Percentiles rank a stretch among this genome's conserved stretches.
phyloP scores from a whole-genome alignment of 371 early-diverging fungal genomes.

The Syncephalis plumigaleata region DNA sequence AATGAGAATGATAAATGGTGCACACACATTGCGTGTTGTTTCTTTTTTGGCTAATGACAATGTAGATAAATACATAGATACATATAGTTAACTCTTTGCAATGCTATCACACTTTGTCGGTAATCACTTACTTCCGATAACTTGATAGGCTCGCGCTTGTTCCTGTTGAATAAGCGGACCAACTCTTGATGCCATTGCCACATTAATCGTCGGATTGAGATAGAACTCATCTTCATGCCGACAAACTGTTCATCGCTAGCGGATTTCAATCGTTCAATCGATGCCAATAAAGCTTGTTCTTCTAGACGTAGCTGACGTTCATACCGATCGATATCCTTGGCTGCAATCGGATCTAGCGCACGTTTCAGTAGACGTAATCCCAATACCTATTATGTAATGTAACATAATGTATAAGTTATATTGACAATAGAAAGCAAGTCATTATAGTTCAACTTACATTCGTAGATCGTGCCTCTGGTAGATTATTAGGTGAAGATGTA shows the following conservation, averaged over 20 bases:
- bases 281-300: slow-evolving; percentile 62
- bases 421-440: not conserved
- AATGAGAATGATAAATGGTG: slow-evolving; percentile 53
- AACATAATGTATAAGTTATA: not conserved
- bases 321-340: slow-evolving; percentile 34
- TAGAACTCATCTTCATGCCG: slow-evolving; percentile 20
- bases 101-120: too few species aligned
- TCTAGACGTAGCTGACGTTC: slow-evolving; percentile 74
- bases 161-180: slow-evolving; percentile 46
- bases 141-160: slow-evolving; percentile 22
- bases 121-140: slow-evolving; percentile 3
- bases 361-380: slow-evolving; percentile 64
- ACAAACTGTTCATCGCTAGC: slow-evolving; percentile 33
- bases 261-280: slow-evolving; percentile 49
- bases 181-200: slow-evolving; percentile 64
- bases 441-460: not conserved
- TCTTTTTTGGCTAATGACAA: slow-evolving; percentile 10
- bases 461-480: not conserved
- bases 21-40: slow-evolving; percentile 25
- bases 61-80: too few species aligned
- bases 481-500: not conserved
- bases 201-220: slow-evolving; percentile 34
- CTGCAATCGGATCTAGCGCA: slow-evolving; percentile 38
- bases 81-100: too few species aligned
- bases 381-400: slow-evolving; percentile 11